Evolutionary conservation across 306 rosid genomes (phyloP).

Genomic region (Morella rubra): DNA sequence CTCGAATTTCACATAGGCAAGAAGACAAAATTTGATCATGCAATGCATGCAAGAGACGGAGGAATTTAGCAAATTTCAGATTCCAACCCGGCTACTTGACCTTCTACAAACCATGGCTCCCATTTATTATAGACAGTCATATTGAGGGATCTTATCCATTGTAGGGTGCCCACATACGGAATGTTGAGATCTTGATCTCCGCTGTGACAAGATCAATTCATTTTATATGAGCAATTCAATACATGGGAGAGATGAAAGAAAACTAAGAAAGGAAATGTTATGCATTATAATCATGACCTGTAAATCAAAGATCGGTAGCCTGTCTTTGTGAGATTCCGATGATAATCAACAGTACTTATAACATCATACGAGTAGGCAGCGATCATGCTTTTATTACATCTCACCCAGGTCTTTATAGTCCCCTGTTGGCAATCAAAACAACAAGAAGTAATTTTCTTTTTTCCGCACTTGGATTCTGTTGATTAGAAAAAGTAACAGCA

Average conservation of each 20-base stretch:
- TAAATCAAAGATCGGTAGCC: conserved; percentile 35
- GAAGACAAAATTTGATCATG: not conserved
- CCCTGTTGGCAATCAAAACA: not conserved
- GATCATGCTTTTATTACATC: conserved; percentile 10
- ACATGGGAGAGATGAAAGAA: accelerated
- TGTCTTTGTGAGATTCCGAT: conserved; percentile 1
- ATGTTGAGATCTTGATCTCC: conserved; percentile 41
- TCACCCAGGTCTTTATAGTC: conserved; percentile 9
- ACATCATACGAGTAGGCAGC: not conserved
- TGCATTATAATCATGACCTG: no score
- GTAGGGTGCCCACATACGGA: conserved; percentile 40
- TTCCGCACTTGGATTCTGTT: not conserved
- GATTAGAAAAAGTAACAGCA: not conserved
- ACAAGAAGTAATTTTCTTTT: not conserved
- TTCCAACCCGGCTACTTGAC: conserved; percentile 55
- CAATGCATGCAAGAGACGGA: not conserved
- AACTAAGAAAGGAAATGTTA: no score
- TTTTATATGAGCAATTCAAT: no score
- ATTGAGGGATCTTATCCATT: conserved; percentile 50
- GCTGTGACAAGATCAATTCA: conserved; percentile 18
- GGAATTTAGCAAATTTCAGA: not conserved
- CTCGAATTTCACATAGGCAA: not conserved
- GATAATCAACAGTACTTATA: conserved; percentile 5
- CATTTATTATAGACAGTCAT: conserved; percentile 39
- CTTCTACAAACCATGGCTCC: conserved; percentile 56